A percentile compares a stretch with the other conserved stretches of the same genome.
Conservation (phyloP, 352 stramenopile species). For the Phytophthora macrochlamydospora region DNA sequence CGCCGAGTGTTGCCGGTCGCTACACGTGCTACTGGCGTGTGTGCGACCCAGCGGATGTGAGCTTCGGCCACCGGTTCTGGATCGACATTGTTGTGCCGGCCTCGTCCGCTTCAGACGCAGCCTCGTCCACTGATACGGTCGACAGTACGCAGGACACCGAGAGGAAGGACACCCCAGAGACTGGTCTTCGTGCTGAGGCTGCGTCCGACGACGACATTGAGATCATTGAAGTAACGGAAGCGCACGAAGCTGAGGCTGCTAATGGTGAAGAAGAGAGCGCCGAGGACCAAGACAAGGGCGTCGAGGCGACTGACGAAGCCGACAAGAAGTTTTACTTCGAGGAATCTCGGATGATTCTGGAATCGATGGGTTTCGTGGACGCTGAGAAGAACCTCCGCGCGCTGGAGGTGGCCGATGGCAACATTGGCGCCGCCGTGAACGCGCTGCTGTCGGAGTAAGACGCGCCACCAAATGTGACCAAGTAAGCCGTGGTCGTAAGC, state of each 20-base stretch:
- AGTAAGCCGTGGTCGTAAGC: slow-evolving; percentile 17
- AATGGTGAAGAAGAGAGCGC: background rate
- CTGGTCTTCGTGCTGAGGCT: slow-evolving; percentile 6
- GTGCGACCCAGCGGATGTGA: slow-evolving; percentile 55
- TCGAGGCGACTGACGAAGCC: too few species aligned
- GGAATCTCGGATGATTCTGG: slow-evolving; percentile 47
- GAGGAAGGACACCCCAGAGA: slow-evolving; percentile 18
- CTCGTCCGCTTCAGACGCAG: slow-evolving; percentile 3
- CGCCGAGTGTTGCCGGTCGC: slow-evolving; percentile 47
- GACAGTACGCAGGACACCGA: slow-evolving; percentile 22
- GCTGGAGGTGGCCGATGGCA: slow-evolving; percentile 50
- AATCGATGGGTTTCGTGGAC: slow-evolving; percentile 69
- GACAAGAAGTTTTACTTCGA: slow-evolving; percentile 26
- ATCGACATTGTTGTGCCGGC: slow-evolving; percentile 69
- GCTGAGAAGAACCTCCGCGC: slow-evolving; percentile 47
- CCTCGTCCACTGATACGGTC: slow-evolving; percentile 4
- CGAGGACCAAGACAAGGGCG: too few species aligned
- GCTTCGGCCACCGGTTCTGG: slow-evolving; percentile 89
- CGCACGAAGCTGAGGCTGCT: slow-evolving; percentile 25
- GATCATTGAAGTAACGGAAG: slow-evolving; percentile 37
- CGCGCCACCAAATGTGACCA: background rate
- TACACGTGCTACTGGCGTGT: slow-evolving; percentile 89
- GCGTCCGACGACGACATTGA: slow-evolving; percentile 44
- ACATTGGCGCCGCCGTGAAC: slow-evolving; percentile 55
- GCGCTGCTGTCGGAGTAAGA: slow-evolving; percentile 54